Base-by-base conservation (phyloP, 2,329 filamentous ascomycete genomes). In the Curvularia eragrostidis region DNA sequence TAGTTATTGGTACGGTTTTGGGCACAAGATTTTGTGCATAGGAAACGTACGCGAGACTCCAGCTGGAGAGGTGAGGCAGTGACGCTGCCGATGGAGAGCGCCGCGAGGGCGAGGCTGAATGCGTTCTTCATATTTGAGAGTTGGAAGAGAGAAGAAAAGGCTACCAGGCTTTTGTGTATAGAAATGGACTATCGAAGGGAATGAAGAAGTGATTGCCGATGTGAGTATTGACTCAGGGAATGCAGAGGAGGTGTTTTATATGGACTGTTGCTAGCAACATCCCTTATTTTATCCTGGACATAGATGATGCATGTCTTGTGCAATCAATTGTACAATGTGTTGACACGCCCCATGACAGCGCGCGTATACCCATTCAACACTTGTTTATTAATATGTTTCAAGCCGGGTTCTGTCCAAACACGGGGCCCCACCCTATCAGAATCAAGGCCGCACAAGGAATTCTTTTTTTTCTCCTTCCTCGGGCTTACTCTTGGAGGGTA, bases 81-180 rank as follows among this genome's bases (percentile, higher is more conserved):
- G 23, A 21, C 28, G 12, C 19, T 34, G 19, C 43, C 44, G 39
- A 54, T 3, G n/a, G 26, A 42, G 32, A 48, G 26, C 10, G 55
- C 55, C 21, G 24, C 46, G 32, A 57, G 26, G 44, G 36, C 49
- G 19, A 58, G 23, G 23, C 38, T 48, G 38, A 58, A 48, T 26
- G 46, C 32, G 44, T 43, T 23, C 49, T 46, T 54, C 55, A 58
- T 58, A 5, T 24, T 49, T 36, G 38, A 8, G 19, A n/a, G 10
- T 43, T 24, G 41, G n/a, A 19, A 23, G n/a, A 34, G 41, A 24
- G n/a, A n/a, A n/a, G n/a, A n/a, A n/a, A 43, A 26, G 15, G 23
- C 41, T 24, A 43, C 41, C 41, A 43, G 13, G 41, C 41, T 24
- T 30, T 2, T 46, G n/a, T 30, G 4, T 30, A 19, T 13, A 19